Evolutionary conservation across 108 stramenopile species (phyloP).

Genomic region (Seminavis robusta): DNA sequence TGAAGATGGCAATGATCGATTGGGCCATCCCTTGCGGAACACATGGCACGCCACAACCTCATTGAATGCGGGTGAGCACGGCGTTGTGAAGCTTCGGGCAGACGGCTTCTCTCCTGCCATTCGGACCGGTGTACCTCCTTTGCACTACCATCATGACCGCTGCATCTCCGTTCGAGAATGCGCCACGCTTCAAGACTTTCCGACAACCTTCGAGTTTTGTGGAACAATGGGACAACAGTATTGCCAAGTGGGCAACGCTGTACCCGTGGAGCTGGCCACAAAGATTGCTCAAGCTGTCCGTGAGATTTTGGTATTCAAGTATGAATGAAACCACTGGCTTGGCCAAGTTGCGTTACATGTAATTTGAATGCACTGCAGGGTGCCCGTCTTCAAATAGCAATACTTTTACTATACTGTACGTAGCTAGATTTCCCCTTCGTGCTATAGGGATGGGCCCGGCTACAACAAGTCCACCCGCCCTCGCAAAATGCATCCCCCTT

Average conservation of each 20-base stretch:
- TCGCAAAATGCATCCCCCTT: too few relatives aligned
- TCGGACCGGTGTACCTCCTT: constrained; percentile 4
- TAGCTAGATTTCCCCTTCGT: too few relatives aligned
- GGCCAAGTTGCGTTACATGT: too few relatives aligned
- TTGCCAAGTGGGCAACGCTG: constrained; percentile 47
- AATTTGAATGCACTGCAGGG: too few relatives aligned
- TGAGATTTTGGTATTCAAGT: too few relatives aligned
- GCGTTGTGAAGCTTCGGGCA: constrained; percentile 11
- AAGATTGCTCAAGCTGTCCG: constrained; percentile 32
- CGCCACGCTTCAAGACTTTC: constrained; percentile 35
- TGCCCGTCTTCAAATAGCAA: too few relatives aligned
- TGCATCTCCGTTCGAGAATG: constrained; percentile 32
- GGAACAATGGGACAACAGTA: constrained; percentile 30
- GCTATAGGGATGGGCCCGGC: too few relatives aligned
- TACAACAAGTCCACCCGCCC: too few relatives aligned
- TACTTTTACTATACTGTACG: too few relatives aligned
- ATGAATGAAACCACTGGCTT: too few relatives aligned
- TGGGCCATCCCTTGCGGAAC: background rate
- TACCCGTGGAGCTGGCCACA: constrained; percentile 30
- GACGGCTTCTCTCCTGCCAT: constrained; percentile 28
- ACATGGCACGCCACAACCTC: background rate
- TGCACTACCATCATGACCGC: constrained; percentile 32
- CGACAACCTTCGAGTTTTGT: constrained; percentile 21
- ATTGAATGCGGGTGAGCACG: constrained; percentile 18
- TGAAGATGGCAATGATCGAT: background rate